Evolutionary conservation across 1,139 yeast species (phyloP).

Genomic region (Saccharomyces hybrid): DNA sequence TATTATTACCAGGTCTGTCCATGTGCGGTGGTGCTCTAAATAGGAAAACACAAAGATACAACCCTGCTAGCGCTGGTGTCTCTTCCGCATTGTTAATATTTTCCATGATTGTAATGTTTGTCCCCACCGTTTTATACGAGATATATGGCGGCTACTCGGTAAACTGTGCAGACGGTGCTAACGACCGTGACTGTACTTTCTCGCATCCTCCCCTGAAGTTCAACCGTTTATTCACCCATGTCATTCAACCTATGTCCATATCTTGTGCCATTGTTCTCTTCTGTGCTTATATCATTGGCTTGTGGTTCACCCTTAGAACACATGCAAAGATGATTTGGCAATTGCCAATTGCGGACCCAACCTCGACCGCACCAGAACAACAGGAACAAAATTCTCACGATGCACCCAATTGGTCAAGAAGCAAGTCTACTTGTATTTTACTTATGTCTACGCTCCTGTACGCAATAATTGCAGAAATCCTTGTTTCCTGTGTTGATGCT

Average conservation of each 20-base stretch:
- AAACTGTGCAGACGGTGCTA: conserved; percentile 41
- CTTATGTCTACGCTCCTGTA: conserved; percentile 78
- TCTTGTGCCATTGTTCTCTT: conserved; percentile 76
- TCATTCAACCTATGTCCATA: conserved; percentile 73
- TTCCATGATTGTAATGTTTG: conserved; percentile 86
- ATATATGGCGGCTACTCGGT: conserved; percentile 85
- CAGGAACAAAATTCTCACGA: conserved; percentile 62
- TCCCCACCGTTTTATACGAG: conserved; percentile 86
- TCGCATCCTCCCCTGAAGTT: conserved; percentile 69
- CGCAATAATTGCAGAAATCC: conserved; percentile 89
- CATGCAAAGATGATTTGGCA: conserved; percentile 98
- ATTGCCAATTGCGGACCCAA: conserved; percentile 39
- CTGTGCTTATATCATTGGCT: conserved; percentile 80
- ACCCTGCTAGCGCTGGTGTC: conserved; percentile 95
- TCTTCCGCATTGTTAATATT: conserved; percentile 90
- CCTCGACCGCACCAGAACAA: conserved; percentile 4
- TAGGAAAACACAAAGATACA: conserved; percentile 87
- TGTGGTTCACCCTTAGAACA: conserved; percentile 86
- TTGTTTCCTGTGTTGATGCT: conserved; percentile 89
- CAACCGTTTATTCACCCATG: conserved; percentile 49
- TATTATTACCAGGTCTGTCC: conserved; percentile 84
- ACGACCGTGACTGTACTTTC: conserved; percentile 57
- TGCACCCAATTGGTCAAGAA: conserved; percentile 94
- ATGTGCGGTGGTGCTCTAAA: conserved; percentile 96
- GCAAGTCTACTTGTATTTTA: conserved; percentile 76